Conservation (phyloP, 208 protist genomes). For the Leishmania turanica region DNA sequence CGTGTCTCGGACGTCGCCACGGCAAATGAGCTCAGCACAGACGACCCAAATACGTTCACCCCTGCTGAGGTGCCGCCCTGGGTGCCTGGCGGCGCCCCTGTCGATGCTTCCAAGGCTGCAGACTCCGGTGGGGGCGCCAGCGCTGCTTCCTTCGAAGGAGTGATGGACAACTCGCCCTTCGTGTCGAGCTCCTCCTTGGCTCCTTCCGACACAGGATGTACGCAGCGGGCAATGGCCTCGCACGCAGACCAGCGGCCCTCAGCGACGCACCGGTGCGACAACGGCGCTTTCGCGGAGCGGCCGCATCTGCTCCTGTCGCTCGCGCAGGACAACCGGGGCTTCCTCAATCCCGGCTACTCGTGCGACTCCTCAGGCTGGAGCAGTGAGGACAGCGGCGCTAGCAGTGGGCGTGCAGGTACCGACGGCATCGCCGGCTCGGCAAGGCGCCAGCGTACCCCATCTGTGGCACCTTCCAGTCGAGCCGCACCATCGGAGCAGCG, state of each 20-base stretch:
- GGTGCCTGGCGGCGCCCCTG: background rate
- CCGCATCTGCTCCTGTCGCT: background rate
- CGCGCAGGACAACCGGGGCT: conserved; percentile 26
- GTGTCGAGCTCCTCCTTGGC: conserved; percentile 2
- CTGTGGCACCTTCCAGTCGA: background rate
- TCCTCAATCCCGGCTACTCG: conserved; percentile 22
- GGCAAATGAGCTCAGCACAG: background rate
- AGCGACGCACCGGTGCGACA: background rate
- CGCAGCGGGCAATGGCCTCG: background rate
- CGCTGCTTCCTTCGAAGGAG: background rate
- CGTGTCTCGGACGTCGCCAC: background rate
- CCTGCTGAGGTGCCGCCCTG: background rate
- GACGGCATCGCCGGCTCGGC: background rate
- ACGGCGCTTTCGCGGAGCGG: background rate
- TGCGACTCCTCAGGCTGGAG: background rate
- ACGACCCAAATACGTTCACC: background rate
- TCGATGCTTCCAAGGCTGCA: background rate
- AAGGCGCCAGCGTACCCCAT: background rate
- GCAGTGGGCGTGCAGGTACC: background rate
- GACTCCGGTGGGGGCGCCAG: background rate
- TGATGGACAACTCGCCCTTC: background rate
- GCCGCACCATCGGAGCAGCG: background rate
- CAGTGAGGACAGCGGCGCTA: conserved; percentile 6
- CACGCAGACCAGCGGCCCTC: background rate
- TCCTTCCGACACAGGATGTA: background rate